Conservation (phyloP, 2,329 filamentous ascomycete species). For the Pyrenophora tritici-repentis region DNA sequence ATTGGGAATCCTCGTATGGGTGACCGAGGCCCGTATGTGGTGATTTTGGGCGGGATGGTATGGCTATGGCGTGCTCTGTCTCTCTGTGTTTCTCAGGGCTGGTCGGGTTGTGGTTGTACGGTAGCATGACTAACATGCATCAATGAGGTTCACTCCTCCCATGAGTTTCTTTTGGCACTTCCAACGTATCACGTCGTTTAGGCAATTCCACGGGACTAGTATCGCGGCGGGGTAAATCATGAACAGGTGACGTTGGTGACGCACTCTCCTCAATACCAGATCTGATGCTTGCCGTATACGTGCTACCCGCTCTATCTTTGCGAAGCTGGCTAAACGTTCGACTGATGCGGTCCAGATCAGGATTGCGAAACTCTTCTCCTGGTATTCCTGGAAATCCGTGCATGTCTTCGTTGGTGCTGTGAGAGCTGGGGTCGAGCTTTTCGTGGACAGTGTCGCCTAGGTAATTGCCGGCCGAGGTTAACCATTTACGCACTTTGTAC, state of each 20-base stretch:
- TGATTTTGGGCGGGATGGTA: slow-evolving; percentile 35
- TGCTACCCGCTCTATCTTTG: slow-evolving; percentile 46
- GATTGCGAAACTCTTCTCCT: slow-evolving; percentile 57
- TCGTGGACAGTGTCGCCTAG: slow-evolving; percentile 56
- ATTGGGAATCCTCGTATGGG: slow-evolving; percentile 31
- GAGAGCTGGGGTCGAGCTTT: slow-evolving; percentile 50
- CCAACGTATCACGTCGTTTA: slow-evolving; percentile 25
- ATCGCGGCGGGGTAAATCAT: slow-evolving; percentile 14
- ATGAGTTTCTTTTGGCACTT: slow-evolving; percentile 26
- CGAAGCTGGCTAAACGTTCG: slow-evolving; percentile 50
- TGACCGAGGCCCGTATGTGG: slow-evolving; percentile 36
- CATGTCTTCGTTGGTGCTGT: slow-evolving; percentile 55
- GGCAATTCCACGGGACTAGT: slow-evolving; percentile 17
- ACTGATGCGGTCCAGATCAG: slow-evolving; percentile 46
- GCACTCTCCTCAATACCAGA: slow-evolving; percentile 34
- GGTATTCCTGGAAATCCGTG: slow-evolving; percentile 62
- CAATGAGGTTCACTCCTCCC: slow-evolving; percentile 19
- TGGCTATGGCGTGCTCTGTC: slow-evolving; percentile 35
- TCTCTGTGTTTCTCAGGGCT: slow-evolving; percentile 32
- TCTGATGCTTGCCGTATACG: slow-evolving; percentile 44
- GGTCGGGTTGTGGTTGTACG: slow-evolving; percentile 27
- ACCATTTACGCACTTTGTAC: slow-evolving; percentile 37
- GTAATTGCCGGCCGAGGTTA: slow-evolving; percentile 53
- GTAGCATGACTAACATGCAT: neutral
- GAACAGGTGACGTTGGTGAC: slow-evolving; percentile 16